Evolutionary conservation across 768 basidiomycete genomes (phyloP).

Genomic region (Mycena galopus): DNA sequence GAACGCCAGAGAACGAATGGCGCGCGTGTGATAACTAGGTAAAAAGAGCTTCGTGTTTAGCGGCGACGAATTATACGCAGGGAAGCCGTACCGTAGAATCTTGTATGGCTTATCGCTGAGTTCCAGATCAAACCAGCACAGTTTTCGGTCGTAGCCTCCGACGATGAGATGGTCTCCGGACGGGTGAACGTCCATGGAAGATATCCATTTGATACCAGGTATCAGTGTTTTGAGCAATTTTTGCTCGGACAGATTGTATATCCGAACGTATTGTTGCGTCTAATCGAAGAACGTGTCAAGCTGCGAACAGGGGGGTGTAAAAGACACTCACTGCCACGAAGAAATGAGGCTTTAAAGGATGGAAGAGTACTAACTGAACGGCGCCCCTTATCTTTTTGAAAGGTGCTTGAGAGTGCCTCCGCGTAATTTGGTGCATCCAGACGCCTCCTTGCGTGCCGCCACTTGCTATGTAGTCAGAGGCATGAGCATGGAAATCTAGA

Average conservation of each 20-base stretch:
- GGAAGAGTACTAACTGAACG: constrained; percentile 94
- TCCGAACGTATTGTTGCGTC: constrained; percentile 96
- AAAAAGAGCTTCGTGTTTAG: constrained; percentile 12
- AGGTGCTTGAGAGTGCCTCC: constrained; percentile 96
- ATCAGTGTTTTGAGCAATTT: constrained; percentile 92
- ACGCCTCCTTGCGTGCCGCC: constrained; percentile 84
- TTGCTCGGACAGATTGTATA: constrained; percentile 96
- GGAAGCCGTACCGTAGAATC: constrained; percentile 78
- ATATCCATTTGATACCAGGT: constrained; percentile 98
- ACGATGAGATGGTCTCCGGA: constrained; percentile 97
- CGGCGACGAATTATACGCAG: constrained; percentile 14
- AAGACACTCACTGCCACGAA: constrained; percentile 88
- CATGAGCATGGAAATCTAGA: constrained; percentile 22
- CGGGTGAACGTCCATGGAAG: constrained; percentile 96
- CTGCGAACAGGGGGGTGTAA: constrained; percentile 28
- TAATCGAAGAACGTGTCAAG: constrained; percentile 47
- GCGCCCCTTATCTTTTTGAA: constrained; percentile 95
- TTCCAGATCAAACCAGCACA: constrained; percentile 99
- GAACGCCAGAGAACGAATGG: constrained; percentile 93
- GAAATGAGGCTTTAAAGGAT: constrained; percentile 94
- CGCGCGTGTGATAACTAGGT: constrained; percentile 90
- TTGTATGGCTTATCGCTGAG: constrained; percentile 98
- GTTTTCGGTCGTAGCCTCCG: constrained; percentile 96
- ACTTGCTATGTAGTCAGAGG: constrained; percentile 57
- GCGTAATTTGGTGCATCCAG: constrained; percentile 95